These are phyloP conservation scores for Colletotrichum incanum DNA, from an alignment of 2,329 filamentous ascomycete species.

Conservation along the genomic window DNA sequence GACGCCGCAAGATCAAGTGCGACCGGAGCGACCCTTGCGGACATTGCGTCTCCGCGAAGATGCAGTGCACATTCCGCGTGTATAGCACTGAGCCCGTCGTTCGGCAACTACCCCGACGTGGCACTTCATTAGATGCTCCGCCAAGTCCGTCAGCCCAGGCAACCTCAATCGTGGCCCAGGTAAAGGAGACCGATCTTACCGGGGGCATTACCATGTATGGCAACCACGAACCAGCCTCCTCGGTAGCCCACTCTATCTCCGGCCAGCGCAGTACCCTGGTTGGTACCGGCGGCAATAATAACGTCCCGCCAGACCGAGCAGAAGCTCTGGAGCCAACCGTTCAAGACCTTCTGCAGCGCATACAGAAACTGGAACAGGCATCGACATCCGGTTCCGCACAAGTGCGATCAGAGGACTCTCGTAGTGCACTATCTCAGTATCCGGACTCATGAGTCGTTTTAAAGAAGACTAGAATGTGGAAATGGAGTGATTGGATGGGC, in stretches of 20 bases:
- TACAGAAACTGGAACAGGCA: neutral
- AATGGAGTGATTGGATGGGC: too few species aligned
- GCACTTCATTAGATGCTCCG: neutral
- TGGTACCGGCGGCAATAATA: too few species aligned
- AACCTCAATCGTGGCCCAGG: neutral
- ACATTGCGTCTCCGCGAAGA: conserved; percentile 53
- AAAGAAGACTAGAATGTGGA: too few species aligned
- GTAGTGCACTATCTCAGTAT: neutral
- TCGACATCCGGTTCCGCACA: neutral
- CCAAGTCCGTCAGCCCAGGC: neutral
- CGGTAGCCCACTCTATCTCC: too few species aligned
- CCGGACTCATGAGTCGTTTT: too few species aligned
- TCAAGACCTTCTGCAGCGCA: neutral
- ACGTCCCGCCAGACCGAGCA: too few species aligned
- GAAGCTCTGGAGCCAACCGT: neutral
- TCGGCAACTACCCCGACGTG: conserved; percentile 46
- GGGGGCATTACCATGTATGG: neutral
- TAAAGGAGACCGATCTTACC: neutral
- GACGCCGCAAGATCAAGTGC: conserved; percentile 63
- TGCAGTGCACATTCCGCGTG: too few species aligned
- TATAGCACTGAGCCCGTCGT: too few species aligned
- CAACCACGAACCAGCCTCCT: too few species aligned
- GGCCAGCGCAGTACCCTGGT: too few species aligned
- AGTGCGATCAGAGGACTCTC: neutral
- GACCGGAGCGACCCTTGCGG: conserved; percentile 59